These are phyloP conservation scores for Rugosomyces carneus DNA, from an alignment of 1,284 basidiomycete genomes.

Conservation along the genomic window DNA sequence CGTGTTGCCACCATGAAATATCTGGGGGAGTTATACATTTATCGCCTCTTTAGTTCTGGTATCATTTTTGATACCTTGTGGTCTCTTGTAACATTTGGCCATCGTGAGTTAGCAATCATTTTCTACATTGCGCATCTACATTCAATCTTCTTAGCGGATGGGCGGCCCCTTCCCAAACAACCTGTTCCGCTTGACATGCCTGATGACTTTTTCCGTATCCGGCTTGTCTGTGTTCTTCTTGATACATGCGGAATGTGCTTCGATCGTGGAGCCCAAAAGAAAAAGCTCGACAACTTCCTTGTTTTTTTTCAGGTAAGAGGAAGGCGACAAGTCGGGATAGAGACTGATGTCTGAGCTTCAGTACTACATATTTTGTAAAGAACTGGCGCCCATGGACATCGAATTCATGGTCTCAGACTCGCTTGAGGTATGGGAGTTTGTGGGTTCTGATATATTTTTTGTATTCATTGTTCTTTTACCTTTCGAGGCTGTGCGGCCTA, in stretches of 20 bases:
- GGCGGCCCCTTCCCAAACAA: conserved; percentile 81
- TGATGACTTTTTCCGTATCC: conserved; percentile 93
- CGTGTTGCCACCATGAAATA: conserved; percentile 90
- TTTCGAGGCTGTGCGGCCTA: conserved; percentile 72
- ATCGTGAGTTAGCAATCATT: conserved; percentile 57
- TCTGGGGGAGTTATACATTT: conserved; percentile 96
- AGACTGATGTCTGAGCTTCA: conserved; percentile 25
- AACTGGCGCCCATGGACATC: conserved; percentile 89
- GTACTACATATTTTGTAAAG: conserved; percentile 89
- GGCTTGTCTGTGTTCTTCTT: conserved; percentile 87
- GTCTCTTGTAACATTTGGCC: conserved; percentile 94
- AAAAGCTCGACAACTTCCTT: conserved; percentile 90
- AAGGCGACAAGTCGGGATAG: conserved; percentile 11
- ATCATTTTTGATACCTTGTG: conserved; percentile 94
- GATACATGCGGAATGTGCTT: conserved; percentile 99
- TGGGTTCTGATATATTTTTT: background rate
- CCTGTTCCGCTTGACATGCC: conserved; percentile 80
- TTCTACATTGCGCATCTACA: conserved; percentile 1
- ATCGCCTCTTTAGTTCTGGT: conserved; percentile 83
- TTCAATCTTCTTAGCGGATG: conserved; percentile 57
- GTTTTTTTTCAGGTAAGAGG: conserved; percentile 81
- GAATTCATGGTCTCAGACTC: conserved; percentile 97
- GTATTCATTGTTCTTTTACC: background rate
- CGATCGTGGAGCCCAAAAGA: conserved; percentile 84
- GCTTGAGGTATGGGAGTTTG: conserved; percentile 57